These are phyloP conservation scores for Pseudozyma sp. DNA, from an alignment of 1,284 basidiomycete genomes.

Conservation along the genomic window DNA sequence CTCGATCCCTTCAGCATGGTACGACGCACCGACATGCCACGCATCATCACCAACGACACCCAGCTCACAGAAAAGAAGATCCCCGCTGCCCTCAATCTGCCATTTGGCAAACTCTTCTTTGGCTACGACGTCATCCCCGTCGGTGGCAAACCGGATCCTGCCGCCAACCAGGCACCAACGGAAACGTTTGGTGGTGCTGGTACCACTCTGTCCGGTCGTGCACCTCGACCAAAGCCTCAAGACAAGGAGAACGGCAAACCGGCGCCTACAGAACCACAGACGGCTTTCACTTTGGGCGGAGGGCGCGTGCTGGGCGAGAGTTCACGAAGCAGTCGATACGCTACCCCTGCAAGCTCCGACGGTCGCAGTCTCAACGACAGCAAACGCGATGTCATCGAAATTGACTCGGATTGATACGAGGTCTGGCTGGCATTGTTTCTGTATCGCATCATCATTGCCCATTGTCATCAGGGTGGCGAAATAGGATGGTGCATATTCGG, in stretches of 20 bases:
- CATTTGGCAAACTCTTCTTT: slow-evolving; percentile 76
- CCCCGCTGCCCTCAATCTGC: slow-evolving; percentile 88
- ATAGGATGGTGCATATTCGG: background rate
- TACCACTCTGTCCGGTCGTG: slow-evolving; percentile 38
- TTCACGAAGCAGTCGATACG: slow-evolving; percentile 42
- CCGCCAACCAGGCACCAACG: slow-evolving; percentile 11
- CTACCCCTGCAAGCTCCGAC: slow-evolving; percentile 28
- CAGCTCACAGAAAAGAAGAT: slow-evolving; percentile 80
- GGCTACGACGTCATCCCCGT: slow-evolving; percentile 65
- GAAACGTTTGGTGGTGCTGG: slow-evolving; percentile 36
- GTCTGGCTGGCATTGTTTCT: background rate
- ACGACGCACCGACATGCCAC: slow-evolving; percentile 73
- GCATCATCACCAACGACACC: slow-evolving; percentile 84
- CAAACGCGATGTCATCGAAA: slow-evolving; percentile 55
- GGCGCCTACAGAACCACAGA: slow-evolving; percentile 4
- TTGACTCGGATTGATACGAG: slow-evolving; percentile 55
- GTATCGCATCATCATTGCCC: background rate
- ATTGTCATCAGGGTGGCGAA: no score
- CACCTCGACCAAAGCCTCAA: slow-evolving; percentile 21
- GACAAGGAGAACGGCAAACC: slow-evolving; percentile 22
- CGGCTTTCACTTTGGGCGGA: slow-evolving; percentile 36
- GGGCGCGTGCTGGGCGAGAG: slow-evolving; percentile 35
- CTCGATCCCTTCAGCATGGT: slow-evolving; percentile 63
- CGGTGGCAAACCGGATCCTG: slow-evolving; percentile 45
- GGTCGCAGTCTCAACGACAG: slow-evolving; percentile 32